phyloP scores from a whole-genome alignment of 495 filamentous ascomycete genomes.

The Hypoxylon lenormandii region DNA sequence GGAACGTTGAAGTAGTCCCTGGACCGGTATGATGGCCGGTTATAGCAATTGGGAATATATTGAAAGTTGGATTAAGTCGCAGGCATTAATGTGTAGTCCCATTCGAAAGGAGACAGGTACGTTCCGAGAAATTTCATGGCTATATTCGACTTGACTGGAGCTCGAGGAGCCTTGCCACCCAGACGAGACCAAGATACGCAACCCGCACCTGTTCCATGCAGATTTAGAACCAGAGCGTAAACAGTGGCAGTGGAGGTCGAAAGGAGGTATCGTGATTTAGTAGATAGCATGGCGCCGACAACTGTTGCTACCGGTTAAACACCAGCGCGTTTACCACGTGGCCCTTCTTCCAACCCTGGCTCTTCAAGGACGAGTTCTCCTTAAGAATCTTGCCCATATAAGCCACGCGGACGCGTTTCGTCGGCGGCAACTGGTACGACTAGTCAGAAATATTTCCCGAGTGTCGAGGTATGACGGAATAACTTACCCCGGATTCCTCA shows the following conservation, averaged over 20 bases:
- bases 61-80: neutral
- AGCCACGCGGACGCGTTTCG: slow-evolving; percentile 72
- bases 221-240: neutral
- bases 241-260: neutral
- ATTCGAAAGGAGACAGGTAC: too few species aligned
- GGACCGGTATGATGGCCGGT: neutral
- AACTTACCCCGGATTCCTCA: slow-evolving; percentile 73
- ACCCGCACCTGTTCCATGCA: too few species aligned
- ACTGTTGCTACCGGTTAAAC: slow-evolving; percentile 62
- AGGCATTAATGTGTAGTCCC: neutral
- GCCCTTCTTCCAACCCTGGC: slow-evolving; percentile 80
- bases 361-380: slow-evolving; percentile 70
- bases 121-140: too few species aligned
- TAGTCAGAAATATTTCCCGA: slow-evolving; percentile 32
- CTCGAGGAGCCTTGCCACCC: neutral
- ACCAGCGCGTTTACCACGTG: slow-evolving; percentile 85
- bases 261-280: neutral
- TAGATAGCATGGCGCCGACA: neutral
- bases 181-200: neutral
- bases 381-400: slow-evolving; percentile 84
- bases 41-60: neutral
- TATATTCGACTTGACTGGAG: neutral
- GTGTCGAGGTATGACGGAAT: slow-evolving; percentile 3
- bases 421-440: slow-evolving; percentile 57
- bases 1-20: neutral